These are phyloP conservation scores for Astragalus membranaceus DNA, from an alignment of 306 rosid species.

Conservation along the genomic window DNA sequence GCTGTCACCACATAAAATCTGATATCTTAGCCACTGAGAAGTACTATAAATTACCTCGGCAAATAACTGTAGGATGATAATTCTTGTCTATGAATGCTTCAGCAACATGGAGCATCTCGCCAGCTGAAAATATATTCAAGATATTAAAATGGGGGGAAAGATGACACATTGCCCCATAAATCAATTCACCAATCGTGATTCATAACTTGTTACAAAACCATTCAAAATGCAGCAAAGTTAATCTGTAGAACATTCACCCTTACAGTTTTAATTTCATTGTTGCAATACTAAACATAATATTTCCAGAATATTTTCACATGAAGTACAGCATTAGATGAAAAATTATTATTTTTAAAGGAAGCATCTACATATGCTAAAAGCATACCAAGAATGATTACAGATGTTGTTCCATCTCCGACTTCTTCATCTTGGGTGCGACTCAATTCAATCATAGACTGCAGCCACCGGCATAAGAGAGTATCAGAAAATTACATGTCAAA, in stretches of 20 bases:
- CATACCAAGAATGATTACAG: conserved; percentile 80
- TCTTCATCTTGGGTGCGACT: conserved; percentile 89
- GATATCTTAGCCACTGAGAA: neutral
- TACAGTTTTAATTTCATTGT: conserved; percentile 4
- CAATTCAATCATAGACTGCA: conserved; percentile 75
- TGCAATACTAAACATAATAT: neutral
- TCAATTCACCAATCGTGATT: neutral
- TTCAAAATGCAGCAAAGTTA: neutral
- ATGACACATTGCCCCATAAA: neutral
- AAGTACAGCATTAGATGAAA: neutral
- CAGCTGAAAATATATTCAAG: conserved; percentile 47
- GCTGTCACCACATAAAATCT: neutral
- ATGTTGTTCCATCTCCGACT: conserved; percentile 94
- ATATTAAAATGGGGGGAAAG: neutral
- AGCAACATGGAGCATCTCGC: conserved; percentile 96
- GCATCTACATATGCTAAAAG: neutral
- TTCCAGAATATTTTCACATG: neutral
- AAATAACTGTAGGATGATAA: conserved; percentile 85
- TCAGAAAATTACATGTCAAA: conserved; percentile 1
- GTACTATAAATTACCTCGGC: conserved; percentile 57
- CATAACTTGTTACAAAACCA: neutral
- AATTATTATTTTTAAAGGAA: neutral
- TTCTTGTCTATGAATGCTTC: conserved; percentile 80
- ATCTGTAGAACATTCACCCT: neutral
- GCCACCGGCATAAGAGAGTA: neutral